Evolutionary conservation across 2,329 filamentous ascomycete genomes (phyloP).

Genomic region (Fusarium pininemorale): DNA sequence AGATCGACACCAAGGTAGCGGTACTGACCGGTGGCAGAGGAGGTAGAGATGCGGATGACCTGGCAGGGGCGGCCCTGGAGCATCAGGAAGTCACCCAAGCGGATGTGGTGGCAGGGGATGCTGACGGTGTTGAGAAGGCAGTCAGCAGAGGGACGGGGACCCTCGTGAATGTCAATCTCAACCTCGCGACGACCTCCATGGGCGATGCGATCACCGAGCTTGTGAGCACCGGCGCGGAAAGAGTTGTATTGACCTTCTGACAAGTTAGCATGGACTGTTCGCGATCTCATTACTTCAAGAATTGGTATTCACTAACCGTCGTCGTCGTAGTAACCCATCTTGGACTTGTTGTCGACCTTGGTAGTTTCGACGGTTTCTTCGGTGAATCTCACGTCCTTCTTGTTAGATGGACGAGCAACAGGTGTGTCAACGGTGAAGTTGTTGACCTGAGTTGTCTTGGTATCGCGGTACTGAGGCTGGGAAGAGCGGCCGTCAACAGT

Average conservation of each 20-base stretch:
- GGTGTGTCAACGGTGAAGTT: slow-evolving; percentile 47
- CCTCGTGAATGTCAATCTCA: slow-evolving; percentile 55
- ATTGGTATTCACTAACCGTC: slow-evolving; percentile 56
- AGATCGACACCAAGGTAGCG: slow-evolving; percentile 99
- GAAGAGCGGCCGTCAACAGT: slow-evolving; percentile 34
- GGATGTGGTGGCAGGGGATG: slow-evolving; percentile 99
- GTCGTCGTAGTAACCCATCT: slow-evolving; percentile 74
- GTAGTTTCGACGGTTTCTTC: slow-evolving; percentile 72
- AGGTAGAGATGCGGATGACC: slow-evolving; percentile 99
- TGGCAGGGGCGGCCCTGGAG: slow-evolving; percentile 99
- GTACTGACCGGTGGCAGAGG: slow-evolving; percentile 97
- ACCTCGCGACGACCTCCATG: slow-evolving; percentile 55
- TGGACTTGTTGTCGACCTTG: slow-evolving; percentile 57
- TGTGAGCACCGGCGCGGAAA: slow-evolving; percentile 65
- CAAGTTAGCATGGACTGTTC: slow-evolving; percentile 34
- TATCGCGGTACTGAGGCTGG: slow-evolving; percentile 34
- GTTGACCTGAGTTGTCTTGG: slow-evolving; percentile 35
- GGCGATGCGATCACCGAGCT: slow-evolving; percentile 64
- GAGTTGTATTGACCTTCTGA: slow-evolving; percentile 66
- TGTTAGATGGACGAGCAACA: slow-evolving; percentile 56
- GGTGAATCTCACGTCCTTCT: slow-evolving; percentile 67
- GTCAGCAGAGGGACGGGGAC: not conserved
- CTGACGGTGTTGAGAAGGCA: slow-evolving; percentile 84
- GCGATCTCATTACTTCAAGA: not conserved
- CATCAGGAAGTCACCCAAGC: slow-evolving; percentile 97